Evolutionary conservation across 768 basidiomycete genomes (phyloP), one percentile per base, ranked within the genome.

Genomic region (Hygrophoropsis aurantiaca): DNA sequence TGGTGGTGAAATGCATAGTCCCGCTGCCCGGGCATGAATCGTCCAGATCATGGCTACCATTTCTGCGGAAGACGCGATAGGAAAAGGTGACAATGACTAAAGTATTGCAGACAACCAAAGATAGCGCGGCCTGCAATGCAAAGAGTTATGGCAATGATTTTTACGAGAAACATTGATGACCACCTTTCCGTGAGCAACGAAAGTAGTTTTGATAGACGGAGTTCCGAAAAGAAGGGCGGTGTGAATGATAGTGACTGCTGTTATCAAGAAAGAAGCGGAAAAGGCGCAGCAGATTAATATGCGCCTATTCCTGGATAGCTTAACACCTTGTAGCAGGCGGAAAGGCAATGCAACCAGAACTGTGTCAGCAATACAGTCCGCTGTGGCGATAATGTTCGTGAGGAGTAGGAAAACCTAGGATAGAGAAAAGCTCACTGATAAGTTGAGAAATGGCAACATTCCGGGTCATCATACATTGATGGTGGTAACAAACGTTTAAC

Each of bases 101-200:
- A 11, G 55, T 46, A 19, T 62, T 59, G 49, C 62, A 65, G 6
- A 64, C 46, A 32, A 64, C 44, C 19, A 60, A 33, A 7, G 59
- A 50, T 13, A 59, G 42, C 6, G 65, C 58, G 3, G 54, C 19
- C 62, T 61, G 26, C 11, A 9, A 11, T 16, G 27, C 20, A 16
- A 7, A 16, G n/a, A 8, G 16, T 8, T 16, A 16, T 16, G 36
- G 6, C 20, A 16, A 6, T 8, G 9, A n/a, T 16, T 19, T 9
- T 27, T 9, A 41, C 24, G 18, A 16, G 18, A n/a, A 30, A 33
- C 11, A 27, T 11, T n/a, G 11, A 32, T 8, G 8, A 34, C 18
- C 25, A 51, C 62, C 49, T 57, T 61, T 39, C 53, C 50, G 11
- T 66, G 61, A 0, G 32, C 54, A 11, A 64, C 49, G 37, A 66